A percentile compares a stretch with the other conserved stretches of the same genome.
Conservation (phyloP, 1,284 basidiomycete species). For the Agaricales sp. region DNA sequence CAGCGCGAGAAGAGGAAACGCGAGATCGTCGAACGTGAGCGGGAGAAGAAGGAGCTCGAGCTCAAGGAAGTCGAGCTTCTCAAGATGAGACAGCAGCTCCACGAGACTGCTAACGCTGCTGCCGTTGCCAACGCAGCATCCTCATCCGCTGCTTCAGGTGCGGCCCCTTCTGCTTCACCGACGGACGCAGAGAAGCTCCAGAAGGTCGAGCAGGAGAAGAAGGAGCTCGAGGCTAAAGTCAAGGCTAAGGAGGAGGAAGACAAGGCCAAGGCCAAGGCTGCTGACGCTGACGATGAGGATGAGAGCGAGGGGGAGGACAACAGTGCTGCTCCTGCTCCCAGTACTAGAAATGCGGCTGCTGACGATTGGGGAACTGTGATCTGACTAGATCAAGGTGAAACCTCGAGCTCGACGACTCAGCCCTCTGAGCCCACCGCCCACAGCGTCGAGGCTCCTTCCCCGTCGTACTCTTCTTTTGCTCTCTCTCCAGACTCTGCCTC, state of each 20-base stretch:
- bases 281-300: slow-evolving; percentile 23
- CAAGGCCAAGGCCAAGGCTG: slow-evolving; percentile 19
- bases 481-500: too few species aligned
- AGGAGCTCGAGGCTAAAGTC: slow-evolving; percentile 29
- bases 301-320: slow-evolving; percentile 10
- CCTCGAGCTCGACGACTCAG: too few species aligned
- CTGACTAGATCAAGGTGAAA: too few species aligned
- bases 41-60: slow-evolving; percentile 32
- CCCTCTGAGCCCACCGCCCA: too few species aligned
- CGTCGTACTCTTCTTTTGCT: too few species aligned
- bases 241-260: slow-evolving; percentile 21
- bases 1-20: slow-evolving; percentile 24
- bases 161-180: neutral
- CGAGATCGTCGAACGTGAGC: slow-evolving; percentile 49
- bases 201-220: slow-evolving; percentile 34
- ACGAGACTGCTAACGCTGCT: slow-evolving; percentile 40
- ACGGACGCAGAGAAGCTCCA: slow-evolving; percentile 27
- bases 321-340: neutral
- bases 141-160: neutral
- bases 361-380: neutral
- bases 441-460: too few species aligned
- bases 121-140: slow-evolving; percentile 33
- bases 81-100: slow-evolving; percentile 26
- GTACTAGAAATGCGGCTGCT: neutral
- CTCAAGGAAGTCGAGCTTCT: slow-evolving; percentile 28